Percentiles rank a stretch among this genome's conserved stretches.
Evolutionary conservation across 1,284 basidiomycete species (phyloP).

Genomic region (Sporisorium scitamineum): DNA sequence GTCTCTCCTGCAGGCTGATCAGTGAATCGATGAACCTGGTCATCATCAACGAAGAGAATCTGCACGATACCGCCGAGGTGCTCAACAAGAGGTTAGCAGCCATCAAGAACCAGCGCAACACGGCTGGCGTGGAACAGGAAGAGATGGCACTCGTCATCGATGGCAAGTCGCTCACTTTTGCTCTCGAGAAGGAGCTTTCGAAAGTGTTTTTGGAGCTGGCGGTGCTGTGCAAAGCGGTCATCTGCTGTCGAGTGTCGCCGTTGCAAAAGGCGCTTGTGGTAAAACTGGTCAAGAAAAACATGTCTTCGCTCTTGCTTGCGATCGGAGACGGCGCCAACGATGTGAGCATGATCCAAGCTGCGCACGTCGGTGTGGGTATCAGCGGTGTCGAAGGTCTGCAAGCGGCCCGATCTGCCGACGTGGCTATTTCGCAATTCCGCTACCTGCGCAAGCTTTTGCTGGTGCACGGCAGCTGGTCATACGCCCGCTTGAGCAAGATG

Average conservation of each 20-base stretch:
- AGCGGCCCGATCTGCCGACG: conserved; percentile 94
- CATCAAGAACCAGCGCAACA: conserved; percentile 87
- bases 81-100: conserved; percentile 87
- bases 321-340: conserved; percentile 80
- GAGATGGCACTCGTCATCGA: conserved; percentile 96
- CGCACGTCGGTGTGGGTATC: conserved; percentile 92
- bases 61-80: conserved; percentile 85
- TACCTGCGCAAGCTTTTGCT: conserved; percentile 93
- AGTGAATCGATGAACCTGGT: conserved; percentile 99
- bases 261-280: conserved; percentile 98
- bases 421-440: conserved; percentile 98
- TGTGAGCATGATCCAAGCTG: conserved; percentile 76
- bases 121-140: conserved; percentile 84
- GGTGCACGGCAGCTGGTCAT: conserved; percentile 98
- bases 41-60: conserved; percentile 87
- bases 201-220: conserved; percentile 94
- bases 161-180: conserved; percentile 92
- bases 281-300: conserved; percentile 97
- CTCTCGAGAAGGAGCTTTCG: conserved; percentile 90
- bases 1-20: conserved; percentile 94
- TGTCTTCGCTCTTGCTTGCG: conserved; percentile 88
- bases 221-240: conserved; percentile 96
- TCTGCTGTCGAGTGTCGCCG: conserved; percentile 98
- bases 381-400: conserved; percentile 98
- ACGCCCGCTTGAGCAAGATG: conserved; percentile 91